Conservation (phyloP, 768 basidiomycete genomes). For the Rhizopogon rudus region DNA sequence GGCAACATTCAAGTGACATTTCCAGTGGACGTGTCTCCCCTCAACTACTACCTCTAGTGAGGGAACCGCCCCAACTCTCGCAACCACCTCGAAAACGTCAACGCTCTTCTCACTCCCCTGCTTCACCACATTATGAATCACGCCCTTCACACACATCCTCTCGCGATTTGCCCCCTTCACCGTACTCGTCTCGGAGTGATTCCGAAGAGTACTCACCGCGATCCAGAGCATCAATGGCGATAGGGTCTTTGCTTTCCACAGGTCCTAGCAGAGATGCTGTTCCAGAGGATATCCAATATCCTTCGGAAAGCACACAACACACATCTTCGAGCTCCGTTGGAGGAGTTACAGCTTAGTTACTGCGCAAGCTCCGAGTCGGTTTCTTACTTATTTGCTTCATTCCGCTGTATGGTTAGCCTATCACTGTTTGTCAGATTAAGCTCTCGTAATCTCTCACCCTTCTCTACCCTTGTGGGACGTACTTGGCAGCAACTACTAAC, state of each 20-base stretch:
- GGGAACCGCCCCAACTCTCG: conserved; percentile 28
- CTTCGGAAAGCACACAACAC: conserved; percentile 13
- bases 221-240: conserved; percentile 73
- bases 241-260: conserved; percentile 64
- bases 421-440: conserved; percentile 2
- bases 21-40: conserved; percentile 13
- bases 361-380: background rate
- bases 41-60: conserved; percentile 7
- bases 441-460: conserved; percentile 2
- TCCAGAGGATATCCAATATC: conserved; percentile 21
- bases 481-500: background rate
- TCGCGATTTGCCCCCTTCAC: conserved; percentile 63
- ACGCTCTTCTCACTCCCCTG: conserved; percentile 55
- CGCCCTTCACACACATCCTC: conserved; percentile 29
- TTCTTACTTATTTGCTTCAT: conserved; percentile 8
- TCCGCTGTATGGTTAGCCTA: conserved; percentile 1
- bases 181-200: conserved; percentile 66
- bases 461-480: background rate
- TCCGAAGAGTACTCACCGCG: conserved; percentile 69
- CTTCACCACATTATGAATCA: conserved; percentile 30
- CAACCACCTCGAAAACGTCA: conserved; percentile 57
- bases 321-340: background rate
- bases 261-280: conserved; percentile 28
- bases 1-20: conserved; percentile 11
- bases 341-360: conserved; percentile 8